These are phyloP conservation scores for Funneliformis geosporum DNA, from an alignment of 192 early-diverging fungal genomes.

Conservation along the genomic window DNA sequence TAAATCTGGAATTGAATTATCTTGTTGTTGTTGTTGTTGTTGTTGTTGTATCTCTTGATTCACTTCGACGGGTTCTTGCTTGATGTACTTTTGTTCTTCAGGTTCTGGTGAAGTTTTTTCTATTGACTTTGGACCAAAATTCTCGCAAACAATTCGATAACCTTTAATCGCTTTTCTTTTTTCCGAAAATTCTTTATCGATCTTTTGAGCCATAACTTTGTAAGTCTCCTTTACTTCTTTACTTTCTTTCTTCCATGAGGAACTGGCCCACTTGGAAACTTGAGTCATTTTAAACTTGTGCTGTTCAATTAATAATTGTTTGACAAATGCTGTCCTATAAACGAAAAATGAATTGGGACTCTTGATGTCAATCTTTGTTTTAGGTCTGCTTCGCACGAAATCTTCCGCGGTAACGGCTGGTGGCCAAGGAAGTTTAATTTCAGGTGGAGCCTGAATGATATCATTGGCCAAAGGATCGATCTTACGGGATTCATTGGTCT, in stretches of 20 bases:
- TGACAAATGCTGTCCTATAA: not conserved
- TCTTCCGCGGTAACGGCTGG: not conserved
- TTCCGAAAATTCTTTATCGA: conserved; percentile 7
- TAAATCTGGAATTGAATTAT: not conserved
- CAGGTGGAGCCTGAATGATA: not conserved
- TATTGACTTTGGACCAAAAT: not conserved
- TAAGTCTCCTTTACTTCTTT: not conserved
- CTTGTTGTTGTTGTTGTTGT: not conserved
- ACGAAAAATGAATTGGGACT: not conserved
- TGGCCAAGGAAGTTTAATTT: not conserved
- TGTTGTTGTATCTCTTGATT: too few species aligned
- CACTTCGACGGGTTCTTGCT: not conserved
- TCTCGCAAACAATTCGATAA: not conserved
- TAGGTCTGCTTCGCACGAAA: not conserved
- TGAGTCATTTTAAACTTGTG: conserved; percentile 11
- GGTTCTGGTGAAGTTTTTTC: not conserved
- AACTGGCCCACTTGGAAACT: not conserved
- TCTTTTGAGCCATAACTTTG: not conserved
- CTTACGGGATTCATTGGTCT: not conserved
- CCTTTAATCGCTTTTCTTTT: not conserved
- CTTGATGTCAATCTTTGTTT: not conserved
- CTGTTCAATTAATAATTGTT: not conserved
- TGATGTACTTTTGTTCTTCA: not conserved
- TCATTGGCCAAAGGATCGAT: not conserved
- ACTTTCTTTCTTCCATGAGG: not conserved